Conservation (phyloP, 192 early-diverging fungal species). For the Thoreauomyces humboldtii region DNA sequence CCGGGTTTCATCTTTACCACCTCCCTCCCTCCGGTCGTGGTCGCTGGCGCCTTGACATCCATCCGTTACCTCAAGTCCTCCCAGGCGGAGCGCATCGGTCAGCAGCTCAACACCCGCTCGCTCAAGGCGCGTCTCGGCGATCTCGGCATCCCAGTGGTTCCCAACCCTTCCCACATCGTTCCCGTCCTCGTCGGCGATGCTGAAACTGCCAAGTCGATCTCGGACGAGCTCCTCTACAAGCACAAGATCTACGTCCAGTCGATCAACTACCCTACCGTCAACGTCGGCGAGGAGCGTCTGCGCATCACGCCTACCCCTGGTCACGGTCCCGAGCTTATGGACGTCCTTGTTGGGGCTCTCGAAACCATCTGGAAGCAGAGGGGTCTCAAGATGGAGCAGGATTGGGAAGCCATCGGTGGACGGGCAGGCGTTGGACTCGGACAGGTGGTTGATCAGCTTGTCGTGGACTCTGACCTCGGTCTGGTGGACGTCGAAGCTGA, state of each 20-base stretch:
- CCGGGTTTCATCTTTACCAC: constrained; percentile 99
- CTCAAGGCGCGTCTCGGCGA: constrained; percentile 79
- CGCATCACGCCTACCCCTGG: constrained; percentile 98
- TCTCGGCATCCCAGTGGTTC: constrained; percentile 91
- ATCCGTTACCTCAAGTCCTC: constrained; percentile 89
- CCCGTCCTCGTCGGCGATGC: constrained; percentile 97
- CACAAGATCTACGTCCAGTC: constrained; percentile 96
- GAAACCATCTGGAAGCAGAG: constrained; percentile 85
- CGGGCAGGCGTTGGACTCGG: constrained; percentile 80
- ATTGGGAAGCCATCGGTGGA: constrained; percentile 85
- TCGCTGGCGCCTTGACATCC: constrained; percentile 86
- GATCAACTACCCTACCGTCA: constrained; percentile 98
- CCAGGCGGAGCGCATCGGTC: constrained; percentile 78
- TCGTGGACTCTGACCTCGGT: constrained; percentile 21
- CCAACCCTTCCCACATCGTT: constrained; percentile 99
- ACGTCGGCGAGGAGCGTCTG: constrained; percentile 92
- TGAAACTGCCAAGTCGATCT: constrained; percentile 86
- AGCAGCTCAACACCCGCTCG: constrained; percentile 88
- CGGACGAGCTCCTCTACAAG: constrained; percentile 85
- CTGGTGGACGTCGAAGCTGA: no score
- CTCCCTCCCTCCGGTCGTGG: constrained; percentile 90
- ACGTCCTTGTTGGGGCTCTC: constrained; percentile 78
- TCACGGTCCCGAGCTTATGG: constrained; percentile 78
- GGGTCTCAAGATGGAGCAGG: constrained; percentile 74
- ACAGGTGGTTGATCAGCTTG: constrained; percentile 38